Percentiles rank a stretch among this genome's conserved stretches.
Evolutionary conservation across 805 yeast genomes (phyloP).

Genomic region (Ogataea degrootiae): DNA sequence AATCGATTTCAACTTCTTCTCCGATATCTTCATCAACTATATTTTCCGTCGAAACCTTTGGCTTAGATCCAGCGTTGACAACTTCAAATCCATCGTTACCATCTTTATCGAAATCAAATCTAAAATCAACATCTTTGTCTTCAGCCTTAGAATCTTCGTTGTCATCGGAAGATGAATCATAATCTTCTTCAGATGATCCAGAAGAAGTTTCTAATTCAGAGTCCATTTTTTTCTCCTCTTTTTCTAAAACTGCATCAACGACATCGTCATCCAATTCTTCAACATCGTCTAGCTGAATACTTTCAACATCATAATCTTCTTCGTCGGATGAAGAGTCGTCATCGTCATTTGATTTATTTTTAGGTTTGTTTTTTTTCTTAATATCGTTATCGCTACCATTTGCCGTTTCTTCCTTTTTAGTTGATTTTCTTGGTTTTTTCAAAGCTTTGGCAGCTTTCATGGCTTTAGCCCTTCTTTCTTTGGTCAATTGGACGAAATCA

Average conservation of each 20-base stretch:
- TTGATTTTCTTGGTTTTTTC: slow-evolving; percentile 20
- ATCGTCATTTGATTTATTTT: neutral
- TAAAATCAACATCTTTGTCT: slow-evolving; percentile 31
- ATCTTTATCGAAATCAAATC: slow-evolving; percentile 34
- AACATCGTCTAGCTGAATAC: slow-evolving; percentile 28
- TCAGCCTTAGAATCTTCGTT: slow-evolving; percentile 26
- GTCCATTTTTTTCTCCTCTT: slow-evolving; percentile 35
- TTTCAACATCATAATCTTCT: slow-evolving; percentile 14
- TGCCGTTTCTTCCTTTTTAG: slow-evolving; percentile 6
- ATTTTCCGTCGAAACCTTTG: neutral
- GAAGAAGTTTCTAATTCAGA: slow-evolving; percentile 5
- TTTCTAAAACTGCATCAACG: slow-evolving; percentile 38
- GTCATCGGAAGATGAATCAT: neutral
- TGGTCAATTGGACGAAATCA: slow-evolving; percentile 69
- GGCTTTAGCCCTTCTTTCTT: slow-evolving; percentile 56
- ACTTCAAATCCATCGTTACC: slow-evolving; percentile 31
- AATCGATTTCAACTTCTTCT: slow-evolving; percentile 39
- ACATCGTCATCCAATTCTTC: slow-evolving; percentile 38
- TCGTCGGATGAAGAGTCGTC: neutral
- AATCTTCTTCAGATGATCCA: slow-evolving; percentile 15
- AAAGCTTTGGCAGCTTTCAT: slow-evolving; percentile 40
- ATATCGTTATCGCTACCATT: slow-evolving; percentile 5
- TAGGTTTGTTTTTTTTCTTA: neutral
- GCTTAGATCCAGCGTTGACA: slow-evolving; percentile 12
- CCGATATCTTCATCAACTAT: slow-evolving; percentile 57